These are phyloP conservation scores for Talaromyces stipitatus DNA, from an alignment of 495 filamentous ascomycete species.

Conservation along the genomic window DNA sequence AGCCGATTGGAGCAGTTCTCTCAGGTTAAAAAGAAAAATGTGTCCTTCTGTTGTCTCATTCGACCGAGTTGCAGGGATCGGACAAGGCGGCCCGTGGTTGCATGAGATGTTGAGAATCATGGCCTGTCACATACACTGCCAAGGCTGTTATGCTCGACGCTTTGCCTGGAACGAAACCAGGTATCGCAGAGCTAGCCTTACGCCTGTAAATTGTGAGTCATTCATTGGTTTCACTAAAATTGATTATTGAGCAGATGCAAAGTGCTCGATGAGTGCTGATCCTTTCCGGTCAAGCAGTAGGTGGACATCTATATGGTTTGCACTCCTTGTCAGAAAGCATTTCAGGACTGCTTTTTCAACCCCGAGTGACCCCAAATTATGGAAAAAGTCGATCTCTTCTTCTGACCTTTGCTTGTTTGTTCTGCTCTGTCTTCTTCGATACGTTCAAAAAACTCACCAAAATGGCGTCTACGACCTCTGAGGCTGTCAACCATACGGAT, in stretches of 20 bases:
- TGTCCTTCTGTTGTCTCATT: not conserved
- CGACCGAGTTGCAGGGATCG: not conserved
- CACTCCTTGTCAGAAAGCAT: not conserved
- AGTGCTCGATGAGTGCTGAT: not conserved
- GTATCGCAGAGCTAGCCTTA: too few species aligned
- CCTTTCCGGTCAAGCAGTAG: not conserved
- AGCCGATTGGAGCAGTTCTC: not conserved
- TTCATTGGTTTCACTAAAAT: too few species aligned
- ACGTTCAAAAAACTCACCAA: not conserved
- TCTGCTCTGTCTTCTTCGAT: not conserved
- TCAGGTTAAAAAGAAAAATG: not conserved
- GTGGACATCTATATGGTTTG: not conserved
- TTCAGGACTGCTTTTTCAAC: not conserved
- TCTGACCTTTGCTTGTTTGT: not conserved
- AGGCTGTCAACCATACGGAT: not conserved
- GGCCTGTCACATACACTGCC: not conserved
- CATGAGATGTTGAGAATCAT: not conserved
- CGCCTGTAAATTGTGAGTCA: not conserved
- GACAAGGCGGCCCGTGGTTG: not conserved
- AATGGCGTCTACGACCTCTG: not conserved
- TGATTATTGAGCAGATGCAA: too few species aligned
- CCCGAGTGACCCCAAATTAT: not conserved
- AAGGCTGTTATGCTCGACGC: not conserved
- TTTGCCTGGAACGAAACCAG: not conserved
- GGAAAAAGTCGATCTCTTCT: not conserved